phyloP scores from a whole-genome alignment of 148 eudicot genomes.

The Diospyros lotus region DNA sequence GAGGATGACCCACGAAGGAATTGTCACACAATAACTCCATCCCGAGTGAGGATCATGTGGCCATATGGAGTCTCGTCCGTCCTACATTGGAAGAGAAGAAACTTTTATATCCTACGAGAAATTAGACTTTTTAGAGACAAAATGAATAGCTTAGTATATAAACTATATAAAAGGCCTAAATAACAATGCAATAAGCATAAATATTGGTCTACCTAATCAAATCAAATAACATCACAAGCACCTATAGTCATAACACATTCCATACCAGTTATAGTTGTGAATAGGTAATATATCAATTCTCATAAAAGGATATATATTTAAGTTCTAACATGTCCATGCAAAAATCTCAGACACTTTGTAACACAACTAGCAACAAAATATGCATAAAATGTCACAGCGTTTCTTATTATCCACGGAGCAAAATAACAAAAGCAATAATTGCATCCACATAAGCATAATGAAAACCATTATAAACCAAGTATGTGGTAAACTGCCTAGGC shows the following conservation, averaged over 20 bases:
- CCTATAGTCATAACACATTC: neutral
- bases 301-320: neutral
- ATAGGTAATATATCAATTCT: too few relatives aligned
- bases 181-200: neutral
- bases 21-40: conserved; percentile 94
- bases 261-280: too few relatives aligned
- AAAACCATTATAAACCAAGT: too few relatives aligned
- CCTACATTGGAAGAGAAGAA: conserved; percentile 34
- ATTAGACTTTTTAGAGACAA: neutral
- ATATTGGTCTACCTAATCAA: neutral
- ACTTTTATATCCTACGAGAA: neutral
- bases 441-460: neutral
- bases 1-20: conserved; percentile 84
- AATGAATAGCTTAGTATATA: neutral
- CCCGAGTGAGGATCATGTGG: conserved; percentile 80
- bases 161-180: neutral
- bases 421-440: neutral
- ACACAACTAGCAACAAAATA: neutral
- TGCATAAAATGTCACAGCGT: too few relatives aligned
- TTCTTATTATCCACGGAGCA: neutral
- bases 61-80: conserved; percentile 80
- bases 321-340: neutral
- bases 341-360: neutral
- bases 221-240: neutral
- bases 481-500: too few relatives aligned